Evolutionary conservation across 2,329 filamentous ascomycete genomes (phyloP).

Genomic region (Clarireedia paspali): DNA sequence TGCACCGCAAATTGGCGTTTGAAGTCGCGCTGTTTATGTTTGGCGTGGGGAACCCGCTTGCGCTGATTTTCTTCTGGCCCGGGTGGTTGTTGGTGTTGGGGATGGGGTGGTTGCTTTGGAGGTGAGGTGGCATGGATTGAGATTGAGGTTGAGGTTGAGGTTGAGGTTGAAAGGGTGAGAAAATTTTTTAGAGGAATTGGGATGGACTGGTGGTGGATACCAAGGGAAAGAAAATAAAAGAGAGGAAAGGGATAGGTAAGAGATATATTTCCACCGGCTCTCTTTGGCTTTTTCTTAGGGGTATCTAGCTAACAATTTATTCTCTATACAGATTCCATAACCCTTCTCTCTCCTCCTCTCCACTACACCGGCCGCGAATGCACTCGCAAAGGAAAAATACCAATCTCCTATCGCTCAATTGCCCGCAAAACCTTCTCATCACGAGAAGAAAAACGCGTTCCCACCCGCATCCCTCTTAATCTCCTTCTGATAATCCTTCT

Average conservation of each 20-base stretch:
- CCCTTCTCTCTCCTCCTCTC: not conserved
- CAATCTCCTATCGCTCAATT: too few species aligned
- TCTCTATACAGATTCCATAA: not conserved
- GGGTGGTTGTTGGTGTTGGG: slow-evolving; percentile 24
- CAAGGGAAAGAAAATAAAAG: not conserved
- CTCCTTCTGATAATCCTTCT: slow-evolving; percentile 72
- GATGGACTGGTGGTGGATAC: too few species aligned
- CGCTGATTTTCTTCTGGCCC: slow-evolving; percentile 27
- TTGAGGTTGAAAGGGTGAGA: not conserved
- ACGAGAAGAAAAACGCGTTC: slow-evolving; percentile 85
- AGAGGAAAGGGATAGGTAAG: slow-evolving; percentile 13
- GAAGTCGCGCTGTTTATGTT: slow-evolving; percentile 26
- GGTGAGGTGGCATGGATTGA: not conserved
- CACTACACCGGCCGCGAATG: too few species aligned
- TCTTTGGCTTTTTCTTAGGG: not conserved
- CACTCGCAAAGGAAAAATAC: too few species aligned
- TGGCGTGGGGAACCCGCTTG: slow-evolving; percentile 22
- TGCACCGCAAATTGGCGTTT: slow-evolving; percentile 17
- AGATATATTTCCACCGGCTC: not conserved
- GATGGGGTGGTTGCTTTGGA: not conserved
- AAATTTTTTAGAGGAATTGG: too few species aligned
- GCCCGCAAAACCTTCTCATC: not conserved
- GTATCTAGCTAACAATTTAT: slow-evolving; percentile 7
- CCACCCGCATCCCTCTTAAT: slow-evolving; percentile 78
- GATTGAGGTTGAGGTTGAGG: not conserved